These are phyloP conservation scores for Suhomyces xylopsoci DNA, from an alignment of 805 yeast genomes.

Conservation along the genomic window DNA sequence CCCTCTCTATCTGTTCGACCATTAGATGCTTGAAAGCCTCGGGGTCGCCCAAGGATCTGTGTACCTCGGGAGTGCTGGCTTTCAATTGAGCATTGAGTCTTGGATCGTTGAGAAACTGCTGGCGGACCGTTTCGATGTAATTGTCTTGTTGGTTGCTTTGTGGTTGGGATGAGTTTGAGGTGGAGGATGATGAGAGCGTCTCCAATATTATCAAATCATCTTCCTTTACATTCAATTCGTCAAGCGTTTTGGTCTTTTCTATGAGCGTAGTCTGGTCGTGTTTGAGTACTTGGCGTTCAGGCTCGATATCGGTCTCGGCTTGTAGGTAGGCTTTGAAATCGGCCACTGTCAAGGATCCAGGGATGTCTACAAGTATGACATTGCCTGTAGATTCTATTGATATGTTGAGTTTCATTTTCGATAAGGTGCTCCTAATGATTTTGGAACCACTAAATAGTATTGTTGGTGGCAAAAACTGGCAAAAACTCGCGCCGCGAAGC, in stretches of 20 bases:
- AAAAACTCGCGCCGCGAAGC: not conserved
- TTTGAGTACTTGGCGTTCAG: slow-evolving; percentile 46
- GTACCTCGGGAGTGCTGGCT: slow-evolving; percentile 46
- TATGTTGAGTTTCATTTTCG: slow-evolving; percentile 17
- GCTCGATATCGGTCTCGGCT: slow-evolving; percentile 59
- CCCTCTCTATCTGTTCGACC: slow-evolving; percentile 22
- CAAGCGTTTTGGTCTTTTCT: slow-evolving; percentile 36
- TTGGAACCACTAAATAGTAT: not conserved
- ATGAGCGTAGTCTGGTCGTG: slow-evolving; percentile 44
- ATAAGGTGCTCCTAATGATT: not conserved
- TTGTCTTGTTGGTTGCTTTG: slow-evolving; percentile 12
- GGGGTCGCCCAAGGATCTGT: slow-evolving; percentile 45
- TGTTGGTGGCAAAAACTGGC: not conserved
- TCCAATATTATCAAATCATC: slow-evolving; percentile 55
- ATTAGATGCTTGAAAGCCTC: slow-evolving; percentile 42
- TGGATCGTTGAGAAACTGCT: slow-evolving; percentile 45
- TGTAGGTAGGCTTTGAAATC: slow-evolving; percentile 75
- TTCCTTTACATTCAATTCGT: slow-evolving; percentile 47
- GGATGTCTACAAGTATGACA: slow-evolving; percentile 54
- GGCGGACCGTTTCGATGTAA: slow-evolving; percentile 50
- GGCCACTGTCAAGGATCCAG: slow-evolving; percentile 56
- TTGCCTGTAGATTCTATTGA: slow-evolving; percentile 19
- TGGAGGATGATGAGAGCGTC: slow-evolving; percentile 7
- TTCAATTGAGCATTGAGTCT: slow-evolving; percentile 33
- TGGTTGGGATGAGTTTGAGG: not conserved